Evolutionary conservation across 2,329 filamentous ascomycete genomes (phyloP).

Genomic region (Talaromyces sp.): DNA sequence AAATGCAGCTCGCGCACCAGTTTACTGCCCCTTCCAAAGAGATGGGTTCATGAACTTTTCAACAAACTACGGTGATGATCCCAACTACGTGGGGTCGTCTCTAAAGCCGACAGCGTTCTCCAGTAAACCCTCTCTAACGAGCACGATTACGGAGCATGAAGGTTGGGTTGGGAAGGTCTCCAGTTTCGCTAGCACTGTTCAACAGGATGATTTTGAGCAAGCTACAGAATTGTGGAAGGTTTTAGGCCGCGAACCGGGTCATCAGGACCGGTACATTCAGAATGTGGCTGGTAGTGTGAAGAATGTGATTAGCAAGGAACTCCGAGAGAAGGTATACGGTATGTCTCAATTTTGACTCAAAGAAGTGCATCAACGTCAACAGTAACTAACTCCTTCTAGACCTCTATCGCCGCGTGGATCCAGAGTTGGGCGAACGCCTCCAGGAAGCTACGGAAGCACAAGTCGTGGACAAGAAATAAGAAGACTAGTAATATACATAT

Average conservation of each 20-base stretch:
- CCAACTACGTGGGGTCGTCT: slow-evolving; percentile 47
- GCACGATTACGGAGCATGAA: slow-evolving; percentile 22
- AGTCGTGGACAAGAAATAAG: not conserved
- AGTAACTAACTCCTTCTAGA: not conserved
- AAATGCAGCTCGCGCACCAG: slow-evolving; percentile 31
- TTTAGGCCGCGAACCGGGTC: slow-evolving; percentile 27
- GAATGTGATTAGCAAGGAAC: slow-evolving; percentile 18
- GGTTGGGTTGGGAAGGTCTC: slow-evolving; percentile 26
- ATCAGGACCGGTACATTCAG: slow-evolving; percentile 28
- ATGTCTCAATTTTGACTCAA: slow-evolving; percentile 8
- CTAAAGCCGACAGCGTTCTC: slow-evolving; percentile 18
- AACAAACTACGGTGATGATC: slow-evolving; percentile 56
- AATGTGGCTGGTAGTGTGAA: slow-evolving; percentile 25
- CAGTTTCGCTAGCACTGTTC: slow-evolving; percentile 21
- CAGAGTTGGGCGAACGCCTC: slow-evolving; percentile 50
- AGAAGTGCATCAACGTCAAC: not conserved
- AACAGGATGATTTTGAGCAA: slow-evolving; percentile 29
- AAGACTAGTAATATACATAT: no score
- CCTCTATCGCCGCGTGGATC: slow-evolving; percentile 39
- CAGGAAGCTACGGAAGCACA: slow-evolving; percentile 47
- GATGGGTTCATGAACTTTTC: slow-evolving; percentile 34
- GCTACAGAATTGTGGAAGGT: slow-evolving; percentile 29
- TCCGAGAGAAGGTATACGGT: slow-evolving; percentile 28
- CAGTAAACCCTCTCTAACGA: slow-evolving; percentile 21
- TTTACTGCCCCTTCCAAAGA: slow-evolving; percentile 51